Conservation (phyloP, 805 yeast species). For the Starmerella kuoi region DNA sequence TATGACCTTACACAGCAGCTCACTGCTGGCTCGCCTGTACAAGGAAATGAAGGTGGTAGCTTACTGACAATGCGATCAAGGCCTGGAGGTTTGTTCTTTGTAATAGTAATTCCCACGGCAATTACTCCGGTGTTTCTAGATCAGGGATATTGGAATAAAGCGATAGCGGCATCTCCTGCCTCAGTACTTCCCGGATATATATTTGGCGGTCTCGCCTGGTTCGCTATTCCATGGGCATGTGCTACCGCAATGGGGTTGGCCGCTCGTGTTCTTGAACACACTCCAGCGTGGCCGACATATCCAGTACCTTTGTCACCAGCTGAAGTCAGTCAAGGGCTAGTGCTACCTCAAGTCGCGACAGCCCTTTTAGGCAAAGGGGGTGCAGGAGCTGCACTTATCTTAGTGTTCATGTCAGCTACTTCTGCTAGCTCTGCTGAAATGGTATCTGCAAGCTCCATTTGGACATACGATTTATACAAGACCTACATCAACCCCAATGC, state of each 20-base stretch:
- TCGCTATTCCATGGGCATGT: slow-evolving; percentile 33
- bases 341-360: slow-evolving; percentile 53
- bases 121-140: slow-evolving; percentile 21
- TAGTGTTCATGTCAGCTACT: slow-evolving; percentile 77
- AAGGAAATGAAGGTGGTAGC: slow-evolving; percentile 37
- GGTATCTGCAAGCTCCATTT: slow-evolving; percentile 68
- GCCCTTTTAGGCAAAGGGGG: slow-evolving; percentile 77
- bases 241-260: slow-evolving; percentile 32
- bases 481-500: slow-evolving; percentile 67
- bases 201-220: slow-evolving; percentile 39
- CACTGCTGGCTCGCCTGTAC: slow-evolving; percentile 26
- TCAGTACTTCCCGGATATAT: slow-evolving; percentile 35
- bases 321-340: slow-evolving; percentile 61
- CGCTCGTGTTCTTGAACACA: slow-evolving; percentile 41
- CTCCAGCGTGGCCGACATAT: slow-evolving; percentile 66
- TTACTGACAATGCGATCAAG: slow-evolving; percentile 22
- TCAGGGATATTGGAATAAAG: slow-evolving; percentile 31
- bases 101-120: slow-evolving; percentile 31
- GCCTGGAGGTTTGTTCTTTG: slow-evolving; percentile 27
- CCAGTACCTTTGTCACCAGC: slow-evolving; percentile 50
- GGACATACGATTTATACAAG: slow-evolving; percentile 69
- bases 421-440: slow-evolving; percentile 80
- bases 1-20: slow-evolving; percentile 34
- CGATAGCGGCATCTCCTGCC: slow-evolving; percentile 35
- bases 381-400: slow-evolving; percentile 59